Percentiles rank a stretch among this genome's conserved stretches.
Conservation (phyloP, 192 early-diverging fungal species). For the Gamsiella multidivaricata region DNA sequence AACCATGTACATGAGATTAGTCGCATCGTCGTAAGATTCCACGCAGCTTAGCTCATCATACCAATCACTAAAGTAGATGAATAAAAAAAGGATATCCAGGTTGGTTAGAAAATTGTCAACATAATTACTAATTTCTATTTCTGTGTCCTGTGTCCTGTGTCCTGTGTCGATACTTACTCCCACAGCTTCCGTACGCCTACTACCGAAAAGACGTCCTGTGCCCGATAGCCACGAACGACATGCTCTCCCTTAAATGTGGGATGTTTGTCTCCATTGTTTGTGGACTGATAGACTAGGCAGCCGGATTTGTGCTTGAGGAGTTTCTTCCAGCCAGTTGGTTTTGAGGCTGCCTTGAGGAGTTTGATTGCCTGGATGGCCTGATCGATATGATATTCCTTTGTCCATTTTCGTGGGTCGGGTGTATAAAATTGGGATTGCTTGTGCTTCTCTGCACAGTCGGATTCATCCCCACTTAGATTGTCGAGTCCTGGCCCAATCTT, state of each 20-base stretch:
- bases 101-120: too few relatives aligned
- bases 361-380: conserved; percentile 61
- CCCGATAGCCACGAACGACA: conserved; percentile 59
- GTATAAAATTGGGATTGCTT: conserved; percentile 28
- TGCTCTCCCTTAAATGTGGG: conserved; percentile 65
- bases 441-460: conserved; percentile 26
- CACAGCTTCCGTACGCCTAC: conserved; percentile 66
- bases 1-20: conserved; percentile 51
- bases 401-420: conserved; percentile 42
- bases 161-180: conserved; percentile 57
- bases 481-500: conserved; percentile 8
- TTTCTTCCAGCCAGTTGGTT: conserved; percentile 63
- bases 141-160: too few relatives aligned
- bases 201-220: conserved; percentile 66
- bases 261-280: conserved; percentile 58
- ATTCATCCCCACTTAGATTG: conserved; percentile 38
- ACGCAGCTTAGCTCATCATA: conserved; percentile 47
- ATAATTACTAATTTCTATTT: background rate
- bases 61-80: conserved; percentile 35
- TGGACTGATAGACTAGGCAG: conserved; percentile 62
- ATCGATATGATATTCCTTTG: conserved; percentile 57
- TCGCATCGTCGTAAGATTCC: conserved; percentile 47
- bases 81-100: conserved; percentile 4
- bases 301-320: conserved; percentile 64
- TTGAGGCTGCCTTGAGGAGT: conserved; percentile 56